Percentiles rank a stretch among this genome's conserved stretches.
These are phyloP conservation scores for Periconia digitata DNA, from an alignment of 2,329 filamentous ascomycete genomes.

Conservation along the genomic window DNA sequence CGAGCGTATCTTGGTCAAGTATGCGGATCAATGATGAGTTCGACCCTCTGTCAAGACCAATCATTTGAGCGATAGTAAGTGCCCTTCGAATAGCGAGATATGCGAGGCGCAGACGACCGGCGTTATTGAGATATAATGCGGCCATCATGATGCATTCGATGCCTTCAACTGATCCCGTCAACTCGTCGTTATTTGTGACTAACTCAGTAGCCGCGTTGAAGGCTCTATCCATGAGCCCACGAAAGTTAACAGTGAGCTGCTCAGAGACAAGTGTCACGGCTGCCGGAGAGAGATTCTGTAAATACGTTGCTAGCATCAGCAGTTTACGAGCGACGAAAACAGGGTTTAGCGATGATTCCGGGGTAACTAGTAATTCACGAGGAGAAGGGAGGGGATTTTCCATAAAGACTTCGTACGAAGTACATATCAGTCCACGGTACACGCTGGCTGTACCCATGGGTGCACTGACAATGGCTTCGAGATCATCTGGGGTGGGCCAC, in stretches of 20 bases:
- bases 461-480: conserved; percentile 40
- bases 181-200: conserved; percentile 44
- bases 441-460: conserved; percentile 34
- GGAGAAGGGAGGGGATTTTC: conserved; percentile 20
- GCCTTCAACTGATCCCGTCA: conserved; percentile 44
- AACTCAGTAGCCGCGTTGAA: conserved; percentile 28
- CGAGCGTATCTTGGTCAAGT: conserved; percentile 11
- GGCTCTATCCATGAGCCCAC: conserved; percentile 30
- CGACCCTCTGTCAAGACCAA: conserved; percentile 44
- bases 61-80: conserved; percentile 44
- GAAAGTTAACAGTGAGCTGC: conserved; percentile 19
- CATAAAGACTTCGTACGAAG: conserved; percentile 27
- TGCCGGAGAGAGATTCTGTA: conserved; percentile 21
- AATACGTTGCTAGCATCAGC: conserved; percentile 32
- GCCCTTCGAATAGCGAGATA: conserved; percentile 46
- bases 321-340: conserved; percentile 38
- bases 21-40: conserved; percentile 38
- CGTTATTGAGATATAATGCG: conserved; percentile 41
- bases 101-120: conserved; percentile 45
- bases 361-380: conserved; percentile 36
- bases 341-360: conserved; percentile 26
- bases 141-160: conserved; percentile 50
- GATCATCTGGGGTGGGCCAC: conserved; percentile 46
- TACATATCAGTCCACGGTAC: conserved; percentile 43
- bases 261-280: conserved; percentile 21